phyloP scores from a whole-genome alignment of 371 early-diverging fungal species.

The Mucor ambiguus region DNA sequence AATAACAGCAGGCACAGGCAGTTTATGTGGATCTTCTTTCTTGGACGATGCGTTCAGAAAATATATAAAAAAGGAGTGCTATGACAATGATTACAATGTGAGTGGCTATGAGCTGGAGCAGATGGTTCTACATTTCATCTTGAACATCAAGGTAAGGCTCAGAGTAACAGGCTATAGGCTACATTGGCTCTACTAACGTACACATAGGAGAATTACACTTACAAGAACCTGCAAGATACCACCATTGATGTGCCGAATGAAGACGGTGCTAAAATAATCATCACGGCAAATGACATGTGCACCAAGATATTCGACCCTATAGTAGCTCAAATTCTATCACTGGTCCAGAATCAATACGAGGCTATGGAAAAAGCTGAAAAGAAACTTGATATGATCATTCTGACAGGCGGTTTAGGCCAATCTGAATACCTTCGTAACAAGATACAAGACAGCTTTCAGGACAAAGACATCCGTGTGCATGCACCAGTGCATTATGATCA shows the following conservation, averaged over 20 bases:
- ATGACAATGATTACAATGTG: constrained; percentile 24
- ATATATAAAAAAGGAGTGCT: constrained; percentile 30
- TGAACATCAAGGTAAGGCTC: constrained; percentile 34
- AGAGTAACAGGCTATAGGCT: background rate
- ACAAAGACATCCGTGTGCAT: background rate
- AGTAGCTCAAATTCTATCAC: background rate
- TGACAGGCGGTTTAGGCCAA: constrained; percentile 21
- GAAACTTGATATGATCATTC: constrained; percentile 14
- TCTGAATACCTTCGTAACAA: constrained; percentile 13
- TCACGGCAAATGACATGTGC: constrained; percentile 8
- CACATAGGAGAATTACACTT: background rate
- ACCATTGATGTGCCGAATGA: background rate
- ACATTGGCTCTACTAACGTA: background rate
- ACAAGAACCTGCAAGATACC: background rate
- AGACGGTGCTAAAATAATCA: background rate
- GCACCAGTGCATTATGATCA: constrained; percentile 11
- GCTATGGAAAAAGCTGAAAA: background rate
- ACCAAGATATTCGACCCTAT: constrained; percentile 18
- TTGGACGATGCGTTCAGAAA: constrained; percentile 48
- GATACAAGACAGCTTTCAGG: background rate
- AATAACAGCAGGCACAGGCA: constrained; percentile 50
- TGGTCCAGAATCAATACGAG: constrained; percentile 4
- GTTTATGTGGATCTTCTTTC: constrained; percentile 55
- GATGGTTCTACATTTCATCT: constrained; percentile 35
- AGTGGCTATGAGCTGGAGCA: constrained; percentile 32